Evolutionary conservation across 1,284 basidiomycete genomes (phyloP).

Genomic region (Wallemia hederae): DNA sequence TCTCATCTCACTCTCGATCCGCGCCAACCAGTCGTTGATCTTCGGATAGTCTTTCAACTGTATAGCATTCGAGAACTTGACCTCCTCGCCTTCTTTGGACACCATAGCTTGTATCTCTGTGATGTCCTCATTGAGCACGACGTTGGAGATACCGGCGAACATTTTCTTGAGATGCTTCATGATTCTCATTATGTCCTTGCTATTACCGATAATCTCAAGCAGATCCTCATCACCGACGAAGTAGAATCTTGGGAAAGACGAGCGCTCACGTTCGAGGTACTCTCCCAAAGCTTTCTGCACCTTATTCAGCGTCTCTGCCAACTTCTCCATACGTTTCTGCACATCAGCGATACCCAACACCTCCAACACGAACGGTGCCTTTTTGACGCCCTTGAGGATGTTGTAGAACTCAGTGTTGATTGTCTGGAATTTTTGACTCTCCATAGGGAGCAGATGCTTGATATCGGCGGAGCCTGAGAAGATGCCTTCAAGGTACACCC

Average conservation of each 20-base stretch:
- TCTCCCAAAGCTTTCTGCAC: constrained; percentile 98
- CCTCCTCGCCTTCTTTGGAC: constrained; percentile 80
- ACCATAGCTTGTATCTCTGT: constrained; percentile 68
- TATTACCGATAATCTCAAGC: constrained; percentile 96
- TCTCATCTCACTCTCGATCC: constrained; percentile 83
- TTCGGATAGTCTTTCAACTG: constrained; percentile 73
- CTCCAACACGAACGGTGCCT: constrained; percentile 88
- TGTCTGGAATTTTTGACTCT: constrained; percentile 86
- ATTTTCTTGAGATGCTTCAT: constrained; percentile 99
- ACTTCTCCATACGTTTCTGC: constrained; percentile 85
- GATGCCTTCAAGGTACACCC: constrained; percentile 98
- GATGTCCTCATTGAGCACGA: constrained; percentile 63
- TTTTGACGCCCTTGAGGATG: constrained; percentile 99
- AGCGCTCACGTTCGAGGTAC: constrained; percentile 87
- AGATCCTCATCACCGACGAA: constrained; percentile 98
- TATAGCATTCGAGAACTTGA: constrained; percentile 55
- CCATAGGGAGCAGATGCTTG: constrained; percentile 90
- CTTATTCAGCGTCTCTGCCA: constrained; percentile 84
- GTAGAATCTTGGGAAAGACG: constrained; percentile 96
- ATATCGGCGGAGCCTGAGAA: constrained; percentile 97
- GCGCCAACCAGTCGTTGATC: constrained; percentile 95
- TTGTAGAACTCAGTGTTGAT: constrained; percentile 96
- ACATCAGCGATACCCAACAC: constrained; percentile 88
- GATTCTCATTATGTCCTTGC: constrained; percentile 86
- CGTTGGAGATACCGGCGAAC: constrained; percentile 88